Evolutionary conservation across 805 yeast genomes (phyloP), one percentile per base, ranked within the genome.

Genomic region (Pichia californica): DNA sequence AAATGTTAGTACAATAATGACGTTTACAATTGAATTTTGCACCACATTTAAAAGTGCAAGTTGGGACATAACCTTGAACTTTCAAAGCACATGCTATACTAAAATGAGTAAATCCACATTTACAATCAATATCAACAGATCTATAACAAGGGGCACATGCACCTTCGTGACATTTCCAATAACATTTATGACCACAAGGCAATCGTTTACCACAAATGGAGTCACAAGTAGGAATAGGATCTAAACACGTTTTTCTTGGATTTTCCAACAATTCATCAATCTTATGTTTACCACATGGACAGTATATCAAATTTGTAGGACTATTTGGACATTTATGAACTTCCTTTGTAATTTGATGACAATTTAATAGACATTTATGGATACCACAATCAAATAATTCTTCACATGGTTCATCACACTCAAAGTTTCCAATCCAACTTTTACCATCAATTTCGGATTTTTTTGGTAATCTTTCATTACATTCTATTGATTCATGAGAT

Each of bases 181-280:
- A 68, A 61, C 96, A 88, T 15, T 48, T 55, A 51, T 78, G 91
- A 2, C 96, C 95, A 67, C 96, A 88, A 0, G 70, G 61, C 31
- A 87, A 60, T 7, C 44, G 41, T 58, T 83, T 84, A 5, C 72
- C 81, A 62, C 97, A 88, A 0, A 63, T 62, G 4, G 69, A 55
- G 7, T 70, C 79, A 65, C 97, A 88, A 9, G 81, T 77, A 4
- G 95, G 93, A 30, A 88, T 71, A 1, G 88, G 83, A 50, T 87
- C 95, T 2, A 83, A 69, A 62, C 97, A 88, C 26, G 69, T 63
- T 0, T 52, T 52, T 50, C 96, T 71, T 11, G 63, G 59, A 3
- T 53, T 51, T 4, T 63, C 54, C 13, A 73, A 45, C 6, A 38
- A 31, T 1, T 67, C 67, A 2, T 56, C 56, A 9, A 81, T 67